phyloP scores from a whole-genome alignment of 176 grass and related monocot species.

The Hordeum marinum region DNA sequence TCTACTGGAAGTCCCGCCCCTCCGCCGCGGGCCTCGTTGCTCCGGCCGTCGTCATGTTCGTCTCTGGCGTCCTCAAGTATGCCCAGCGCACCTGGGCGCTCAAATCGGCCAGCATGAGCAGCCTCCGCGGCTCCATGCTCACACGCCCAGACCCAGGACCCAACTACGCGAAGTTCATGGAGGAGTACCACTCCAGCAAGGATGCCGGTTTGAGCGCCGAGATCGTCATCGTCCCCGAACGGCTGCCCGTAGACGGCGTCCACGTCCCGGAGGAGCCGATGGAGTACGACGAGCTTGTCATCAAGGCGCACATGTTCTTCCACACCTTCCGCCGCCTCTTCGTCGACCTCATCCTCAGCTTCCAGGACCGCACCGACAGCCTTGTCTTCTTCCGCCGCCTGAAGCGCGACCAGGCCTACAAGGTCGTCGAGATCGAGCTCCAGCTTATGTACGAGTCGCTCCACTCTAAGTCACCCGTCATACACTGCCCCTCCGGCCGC shows the following conservation, averaged over 20 bases:
- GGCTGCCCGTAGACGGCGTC: neutral
- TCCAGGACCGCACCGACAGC: constrained; percentile 30
- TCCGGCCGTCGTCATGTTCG: constrained; percentile 33
- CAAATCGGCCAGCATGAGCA: constrained; percentile 44
- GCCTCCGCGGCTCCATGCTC: constrained; percentile 41
- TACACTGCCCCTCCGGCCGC: constrained; percentile 2
- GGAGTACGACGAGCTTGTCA: constrained; percentile 14
- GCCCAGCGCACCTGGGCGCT: constrained; percentile 42
- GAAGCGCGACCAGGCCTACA: constrained; percentile 17
- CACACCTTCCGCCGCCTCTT: constrained; percentile 33
- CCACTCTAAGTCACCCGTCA: constrained; percentile 10
- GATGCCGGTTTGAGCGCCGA: constrained; percentile 30
- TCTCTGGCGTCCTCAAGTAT: constrained; percentile 40
- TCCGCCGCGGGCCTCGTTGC: neutral
- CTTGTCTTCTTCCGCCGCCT: constrained; percentile 4
- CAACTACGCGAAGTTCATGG: constrained; percentile 56
- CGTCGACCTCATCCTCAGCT: constrained; percentile 57
- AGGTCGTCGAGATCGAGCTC: constrained; percentile 34
- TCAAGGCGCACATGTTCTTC: constrained; percentile 30
- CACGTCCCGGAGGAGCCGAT: neutral
- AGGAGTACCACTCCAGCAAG: constrained; percentile 41
- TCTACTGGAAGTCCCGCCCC: constrained; percentile 35
- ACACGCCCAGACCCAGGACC: constrained; percentile 30
- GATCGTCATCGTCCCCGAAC: constrained; percentile 29
- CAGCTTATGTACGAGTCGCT: constrained; percentile 31